Conservation (phyloP, 139 green algal species). For the Tetraselmis striata region DNA sequence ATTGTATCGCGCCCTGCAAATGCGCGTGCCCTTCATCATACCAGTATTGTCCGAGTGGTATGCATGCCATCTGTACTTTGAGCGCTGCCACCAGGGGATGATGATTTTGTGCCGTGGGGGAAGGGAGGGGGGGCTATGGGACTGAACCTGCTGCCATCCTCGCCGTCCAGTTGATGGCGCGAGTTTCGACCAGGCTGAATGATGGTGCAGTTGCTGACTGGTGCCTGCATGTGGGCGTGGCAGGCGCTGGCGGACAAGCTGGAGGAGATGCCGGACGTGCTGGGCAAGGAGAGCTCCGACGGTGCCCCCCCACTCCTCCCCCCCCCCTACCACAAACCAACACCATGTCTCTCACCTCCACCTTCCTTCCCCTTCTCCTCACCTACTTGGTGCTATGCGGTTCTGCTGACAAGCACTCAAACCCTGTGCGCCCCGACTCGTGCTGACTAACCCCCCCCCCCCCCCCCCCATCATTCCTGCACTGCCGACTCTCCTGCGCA, state of each 20-base stretch:
- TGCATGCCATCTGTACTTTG: not conserved
- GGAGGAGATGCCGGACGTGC: not conserved
- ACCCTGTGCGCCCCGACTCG: not conserved
- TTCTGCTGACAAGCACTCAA: no score
- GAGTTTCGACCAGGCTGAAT: not conserved
- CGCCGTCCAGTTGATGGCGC: not conserved
- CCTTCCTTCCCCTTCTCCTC: not conserved
- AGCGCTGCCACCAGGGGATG: not conserved
- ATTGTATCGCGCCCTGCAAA: no score
- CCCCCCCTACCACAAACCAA: no score
- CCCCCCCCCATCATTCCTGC: not conserved
- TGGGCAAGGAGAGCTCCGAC: not conserved
- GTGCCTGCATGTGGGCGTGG: no score
- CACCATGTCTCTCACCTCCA: no score
- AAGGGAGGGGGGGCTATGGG: not conserved
- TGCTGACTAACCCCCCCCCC: not conserved
- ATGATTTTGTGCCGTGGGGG: not conserved
- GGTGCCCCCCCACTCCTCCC: not conserved
- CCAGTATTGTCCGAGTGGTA: no score
- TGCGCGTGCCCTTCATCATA: no score
- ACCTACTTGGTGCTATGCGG: no score
- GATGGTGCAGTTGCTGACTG: not conserved
- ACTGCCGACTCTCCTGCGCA: not conserved
- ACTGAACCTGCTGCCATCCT: not conserved
- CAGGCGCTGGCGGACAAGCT: not conserved